Percentiles rank a stretch among this genome's conserved stretches.
Evolutionary conservation across 2,329 filamentous ascomycete genomes (phyloP).

Genomic region (Graphiopsis chlorocephala): DNA sequence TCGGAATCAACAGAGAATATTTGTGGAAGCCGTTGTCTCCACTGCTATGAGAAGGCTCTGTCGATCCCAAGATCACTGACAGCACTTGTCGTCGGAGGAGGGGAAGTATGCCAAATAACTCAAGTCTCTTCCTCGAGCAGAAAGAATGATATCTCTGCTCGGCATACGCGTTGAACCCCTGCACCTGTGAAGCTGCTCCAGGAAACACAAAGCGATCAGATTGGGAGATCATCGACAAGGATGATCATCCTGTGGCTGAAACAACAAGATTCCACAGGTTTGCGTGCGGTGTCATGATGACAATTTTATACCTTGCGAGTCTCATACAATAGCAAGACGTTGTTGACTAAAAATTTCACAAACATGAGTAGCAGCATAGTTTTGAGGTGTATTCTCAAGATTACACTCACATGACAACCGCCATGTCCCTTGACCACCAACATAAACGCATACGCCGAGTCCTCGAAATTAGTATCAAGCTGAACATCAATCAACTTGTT

Average conservation of each 20-base stretch:
- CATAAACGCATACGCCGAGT: background rate
- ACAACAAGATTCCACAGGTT: background rate
- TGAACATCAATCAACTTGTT: background rate
- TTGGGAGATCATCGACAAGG: background rate
- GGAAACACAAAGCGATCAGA: background rate
- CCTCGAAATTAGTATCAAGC: background rate
- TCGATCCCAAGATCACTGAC: background rate
- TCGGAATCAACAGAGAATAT: background rate
- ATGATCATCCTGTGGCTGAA: background rate
- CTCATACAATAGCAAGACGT: background rate
- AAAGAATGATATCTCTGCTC: background rate
- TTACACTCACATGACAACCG: background rate
- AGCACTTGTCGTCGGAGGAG: background rate
- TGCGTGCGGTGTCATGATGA: background rate
- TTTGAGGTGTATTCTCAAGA: background rate
- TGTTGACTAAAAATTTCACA: background rate
- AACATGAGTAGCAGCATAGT: background rate
- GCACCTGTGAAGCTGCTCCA: slow-evolving; percentile 2
- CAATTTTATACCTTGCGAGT: background rate
- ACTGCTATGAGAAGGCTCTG: background rate
- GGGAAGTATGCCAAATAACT: background rate
- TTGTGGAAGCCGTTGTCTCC: slow-evolving; percentile 3
- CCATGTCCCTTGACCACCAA: background rate
- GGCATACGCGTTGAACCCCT: background rate
- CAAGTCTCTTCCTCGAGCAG: background rate